Evolutionary conservation across 2,329 filamentous ascomycete genomes (phyloP).

Genomic region (Botrytis hyacinthi): DNA sequence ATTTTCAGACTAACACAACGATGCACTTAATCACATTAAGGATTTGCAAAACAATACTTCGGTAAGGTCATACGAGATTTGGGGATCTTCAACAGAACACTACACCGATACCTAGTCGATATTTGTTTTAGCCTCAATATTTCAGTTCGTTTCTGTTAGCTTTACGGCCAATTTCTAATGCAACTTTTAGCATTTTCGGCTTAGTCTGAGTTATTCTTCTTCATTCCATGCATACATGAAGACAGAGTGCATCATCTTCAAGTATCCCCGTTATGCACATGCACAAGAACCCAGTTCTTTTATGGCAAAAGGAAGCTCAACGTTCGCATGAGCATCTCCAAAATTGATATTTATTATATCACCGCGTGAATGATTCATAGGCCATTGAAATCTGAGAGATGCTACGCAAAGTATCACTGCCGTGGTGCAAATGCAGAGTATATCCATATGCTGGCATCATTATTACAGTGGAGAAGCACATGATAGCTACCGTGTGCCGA

Average conservation of each 20-base stretch:
- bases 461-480: background rate
- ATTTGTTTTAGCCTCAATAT: background rate
- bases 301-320: background rate
- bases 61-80: background rate
- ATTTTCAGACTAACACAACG: background rate
- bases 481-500: slow-evolving; percentile 9
- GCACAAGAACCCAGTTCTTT: background rate
- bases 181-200: background rate
- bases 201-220: background rate
- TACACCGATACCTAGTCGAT: background rate
- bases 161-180: background rate
- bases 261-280: background rate
- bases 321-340: background rate
- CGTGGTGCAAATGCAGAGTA: background rate
- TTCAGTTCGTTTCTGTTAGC: background rate
- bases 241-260: background rate
- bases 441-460: background rate
- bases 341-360: background rate
- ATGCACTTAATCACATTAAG: background rate
- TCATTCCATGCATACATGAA: background rate
- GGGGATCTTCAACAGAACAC: background rate
- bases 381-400: background rate
- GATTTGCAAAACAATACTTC: background rate
- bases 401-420: background rate
- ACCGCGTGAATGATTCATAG: background rate